Evolutionary conservation across 1,284 basidiomycete genomes (phyloP), one percentile per base, ranked within the genome.

Genomic region (Boletus albobrunnescens): DNA sequence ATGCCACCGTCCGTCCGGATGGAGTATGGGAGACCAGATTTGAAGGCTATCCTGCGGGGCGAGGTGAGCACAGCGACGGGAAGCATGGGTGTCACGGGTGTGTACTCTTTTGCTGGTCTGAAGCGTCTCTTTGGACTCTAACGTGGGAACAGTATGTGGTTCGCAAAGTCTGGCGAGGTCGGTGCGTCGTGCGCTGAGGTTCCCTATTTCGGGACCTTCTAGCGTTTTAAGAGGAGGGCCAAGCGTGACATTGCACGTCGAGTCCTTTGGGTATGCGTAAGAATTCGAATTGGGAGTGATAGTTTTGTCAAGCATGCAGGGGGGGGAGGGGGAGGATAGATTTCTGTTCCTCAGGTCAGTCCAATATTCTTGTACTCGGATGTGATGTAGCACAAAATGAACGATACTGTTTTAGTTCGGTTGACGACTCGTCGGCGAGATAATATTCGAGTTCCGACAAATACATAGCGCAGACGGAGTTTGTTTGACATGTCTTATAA

Each of bases 161-260:
- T 73, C 78, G 0, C 59, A 68, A 22, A 59, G 67, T 9, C 50
- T 79, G 35, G 66, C 72, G 1, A 56, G 63, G 22, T 54, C 63
- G 16, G 72, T 74, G 11, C 69, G 76, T 2, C 47, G 47, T 3
- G 71, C 70, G 3, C 53, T 79, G 41, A 59, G 70, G 11, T 66
- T 70, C 31, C 64, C 67, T 0, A 58, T 68, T 10, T 67, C 70
- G 1, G 65, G 67, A 6, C 66, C 65, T n/a, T 31, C 36, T 6
- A 63, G 58, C 14, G 55, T 75, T 3, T 54, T 77, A 42, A 60
- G 52, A 14, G 77, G 77, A 14, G 71, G 71, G 0, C 70, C 77
- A 8, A 73, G 65, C 43, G 68, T 79, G 23, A 68, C 67, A 4
- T 55, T 79, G 35, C 71, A 75, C 56, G 69, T 77, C 14, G 78